phyloP scores from a whole-genome alignment of 352 stramenopile species.

The Pythium folliculosum region DNA sequence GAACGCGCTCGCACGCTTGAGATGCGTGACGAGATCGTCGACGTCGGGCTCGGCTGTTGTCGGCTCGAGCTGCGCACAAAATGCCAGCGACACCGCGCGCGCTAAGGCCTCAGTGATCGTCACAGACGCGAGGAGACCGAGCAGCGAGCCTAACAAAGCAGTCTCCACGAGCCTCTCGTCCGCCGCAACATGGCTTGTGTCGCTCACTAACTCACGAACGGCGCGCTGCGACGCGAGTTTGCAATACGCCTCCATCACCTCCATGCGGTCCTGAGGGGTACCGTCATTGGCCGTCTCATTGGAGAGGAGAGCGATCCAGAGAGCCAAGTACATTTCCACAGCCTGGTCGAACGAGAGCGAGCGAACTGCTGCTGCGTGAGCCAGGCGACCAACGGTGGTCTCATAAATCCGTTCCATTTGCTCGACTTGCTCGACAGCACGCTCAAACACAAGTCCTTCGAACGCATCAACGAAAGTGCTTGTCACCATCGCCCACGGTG shows the following conservation, averaged over 20 bases:
- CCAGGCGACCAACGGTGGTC: not conserved
- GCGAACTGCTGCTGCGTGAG: not conserved
- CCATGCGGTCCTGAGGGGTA: constrained; percentile 9
- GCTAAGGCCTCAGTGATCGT: constrained; percentile 12
- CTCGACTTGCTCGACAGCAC: not conserved
- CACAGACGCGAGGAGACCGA: constrained; percentile 18
- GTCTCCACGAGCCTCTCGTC: not conserved
- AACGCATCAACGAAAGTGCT: constrained; percentile 5
- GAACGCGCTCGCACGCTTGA: constrained; percentile 5
- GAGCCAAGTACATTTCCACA: constrained; percentile 3
- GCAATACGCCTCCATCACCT: constrained; percentile 22
- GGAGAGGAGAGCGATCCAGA: constrained; percentile 21
- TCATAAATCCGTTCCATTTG: constrained; percentile 8
- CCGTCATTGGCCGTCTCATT: constrained; percentile 8
- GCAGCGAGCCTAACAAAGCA: not conserved
- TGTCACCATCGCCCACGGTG: not conserved
- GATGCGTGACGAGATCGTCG: not conserved
- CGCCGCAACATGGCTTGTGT: not conserved
- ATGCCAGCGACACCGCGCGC: not conserved
- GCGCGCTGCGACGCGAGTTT: not conserved
- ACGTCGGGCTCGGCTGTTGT: not conserved
- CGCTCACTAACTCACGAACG: not conserved
- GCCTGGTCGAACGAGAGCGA: not conserved
- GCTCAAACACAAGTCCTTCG: constrained; percentile 1
- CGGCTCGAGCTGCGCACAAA: not conserved